These are phyloP conservation scores for Chaetomium fimeti DNA, from an alignment of 495 filamentous ascomycete genomes.

Conservation along the genomic window DNA sequence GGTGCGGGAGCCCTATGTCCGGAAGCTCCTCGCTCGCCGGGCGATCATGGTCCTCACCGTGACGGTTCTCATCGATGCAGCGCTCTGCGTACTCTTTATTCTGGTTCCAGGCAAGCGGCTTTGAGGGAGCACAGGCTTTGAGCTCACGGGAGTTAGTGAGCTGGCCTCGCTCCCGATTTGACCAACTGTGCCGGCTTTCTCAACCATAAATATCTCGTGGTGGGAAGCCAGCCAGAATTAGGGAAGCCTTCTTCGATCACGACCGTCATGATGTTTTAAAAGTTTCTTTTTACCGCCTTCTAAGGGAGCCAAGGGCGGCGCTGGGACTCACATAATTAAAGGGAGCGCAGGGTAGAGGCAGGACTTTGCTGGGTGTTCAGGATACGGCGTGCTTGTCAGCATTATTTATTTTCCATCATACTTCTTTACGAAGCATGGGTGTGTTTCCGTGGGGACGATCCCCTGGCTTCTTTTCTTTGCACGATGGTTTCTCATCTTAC, in stretches of 20 bases:
- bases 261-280: constrained; percentile 23
- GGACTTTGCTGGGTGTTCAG: constrained; percentile 23
- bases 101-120: constrained; percentile 89
- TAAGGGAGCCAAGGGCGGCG: background rate
- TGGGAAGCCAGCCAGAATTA: background rate
- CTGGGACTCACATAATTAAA: constrained; percentile 8
- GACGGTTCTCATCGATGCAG: constrained; percentile 70
- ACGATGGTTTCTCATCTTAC: background rate
- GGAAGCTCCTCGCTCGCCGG: constrained; percentile 75
- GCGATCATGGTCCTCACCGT: constrained; percentile 71
- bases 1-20: constrained; percentile 85
- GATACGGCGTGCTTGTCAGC: constrained; percentile 25
- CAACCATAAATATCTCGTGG: background rate
- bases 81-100: constrained; percentile 78
- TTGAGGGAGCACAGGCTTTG: constrained; percentile 38
- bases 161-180: constrained; percentile 20
- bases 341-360: constrained; percentile 8
- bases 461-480: background rate
- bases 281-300: background rate
- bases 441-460: background rate
- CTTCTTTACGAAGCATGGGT: constrained; percentile 1
- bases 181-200: background rate
- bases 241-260: constrained; percentile 10
- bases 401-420: constrained; percentile 6
- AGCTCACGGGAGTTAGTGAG: constrained; percentile 12